Conservation (phyloP, 75 land plant species). For the Pinus tabuliformis region DNA sequence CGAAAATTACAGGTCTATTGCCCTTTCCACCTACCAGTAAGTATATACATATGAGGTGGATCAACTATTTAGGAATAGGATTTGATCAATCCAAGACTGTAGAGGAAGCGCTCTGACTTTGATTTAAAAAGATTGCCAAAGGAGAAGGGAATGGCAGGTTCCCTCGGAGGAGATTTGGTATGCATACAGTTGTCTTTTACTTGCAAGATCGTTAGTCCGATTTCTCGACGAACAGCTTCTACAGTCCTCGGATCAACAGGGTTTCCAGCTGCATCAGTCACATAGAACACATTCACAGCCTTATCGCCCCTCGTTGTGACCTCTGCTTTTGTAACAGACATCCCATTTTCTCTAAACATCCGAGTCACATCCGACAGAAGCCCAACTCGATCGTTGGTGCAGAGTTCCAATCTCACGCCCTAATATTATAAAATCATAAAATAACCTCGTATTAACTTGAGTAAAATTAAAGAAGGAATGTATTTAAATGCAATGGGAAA, state of each 20-base stretch:
- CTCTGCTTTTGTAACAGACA: slow-evolving; percentile 81
- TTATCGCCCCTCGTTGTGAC: slow-evolving; percentile 52
- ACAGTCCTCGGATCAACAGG: slow-evolving; percentile 54
- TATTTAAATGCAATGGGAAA: not conserved
- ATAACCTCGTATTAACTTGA: too few relatives aligned
- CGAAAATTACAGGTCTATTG: too few relatives aligned
- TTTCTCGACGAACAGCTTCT: slow-evolving; percentile 48
- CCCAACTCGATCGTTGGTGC: slow-evolving; percentile 58
- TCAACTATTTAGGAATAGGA: slow-evolving; percentile 14
- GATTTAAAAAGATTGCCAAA: slow-evolving; percentile 33
- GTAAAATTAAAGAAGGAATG: not conserved
- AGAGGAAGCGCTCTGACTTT: slow-evolving; percentile 38
- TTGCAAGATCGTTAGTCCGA: slow-evolving; percentile 38
- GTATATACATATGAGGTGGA: too few relatives aligned
- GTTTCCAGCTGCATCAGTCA: slow-evolving; percentile 61
- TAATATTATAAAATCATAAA: slow-evolving; percentile 11
- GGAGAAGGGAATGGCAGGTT: slow-evolving; percentile 22
- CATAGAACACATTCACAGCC: slow-evolving; percentile 72
- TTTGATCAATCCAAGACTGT: slow-evolving; percentile 54
- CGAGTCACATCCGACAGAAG: slow-evolving; percentile 80
- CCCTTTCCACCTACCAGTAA: too few relatives aligned
- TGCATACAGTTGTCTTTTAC: slow-evolving; percentile 31
- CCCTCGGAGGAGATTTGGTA: slow-evolving; percentile 17
- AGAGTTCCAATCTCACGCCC: slow-evolving; percentile 83
- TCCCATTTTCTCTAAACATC: slow-evolving; percentile 85